Base-by-base conservation (phyloP, 345 rosid species). In the Euphorbia peplus region DNA sequence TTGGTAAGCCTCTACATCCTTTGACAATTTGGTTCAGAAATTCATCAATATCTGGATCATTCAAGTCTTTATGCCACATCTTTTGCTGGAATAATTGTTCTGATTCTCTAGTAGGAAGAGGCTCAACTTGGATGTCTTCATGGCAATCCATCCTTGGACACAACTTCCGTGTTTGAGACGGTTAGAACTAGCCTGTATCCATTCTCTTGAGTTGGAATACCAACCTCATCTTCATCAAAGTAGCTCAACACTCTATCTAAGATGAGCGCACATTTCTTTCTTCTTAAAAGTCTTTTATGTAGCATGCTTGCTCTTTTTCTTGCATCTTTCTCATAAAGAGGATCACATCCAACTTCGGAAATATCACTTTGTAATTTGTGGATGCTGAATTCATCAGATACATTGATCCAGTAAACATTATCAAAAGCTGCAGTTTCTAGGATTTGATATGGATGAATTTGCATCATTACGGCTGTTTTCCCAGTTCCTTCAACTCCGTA, bases 1-100 rank as follows among this genome's bases (percentile, higher is more conserved):
- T 22, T 6, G 81, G 81, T 14, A 82, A 13, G 7, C 80, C 76
- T 4, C 1, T 71, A 41, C 79, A 79, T 68, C 70, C 70, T n/a
- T 35, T 24, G 0, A 56, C 76, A 24, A 81, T 55, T 12, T 5
- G 1, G 5, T 42, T 56, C 0, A 66, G 70, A 41, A 61, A 26
- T 13, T 51, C 9, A 5, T 51, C 48, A 14, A 52, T 37, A 2
- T 32, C 22, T 13, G 15, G 11, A 4, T 30, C 12, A 35, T 7
- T 8, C 2, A 5, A 12, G 22, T 25, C 16, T 53, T 3, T 16
- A n/a, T n/a, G 14, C 8, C 60, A 30, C 1, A 66, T 26, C 60
- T 13, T 67, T 24, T 67, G 22, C 12, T 9, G 21, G 28, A 67
- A 53, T 1, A 54, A 10, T 3, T 16, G 35, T 44, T 37, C 35